Evolutionary conservation across 2,329 filamentous ascomycete species (phyloP).

Genomic region (Fusarium gaditjirri): DNA sequence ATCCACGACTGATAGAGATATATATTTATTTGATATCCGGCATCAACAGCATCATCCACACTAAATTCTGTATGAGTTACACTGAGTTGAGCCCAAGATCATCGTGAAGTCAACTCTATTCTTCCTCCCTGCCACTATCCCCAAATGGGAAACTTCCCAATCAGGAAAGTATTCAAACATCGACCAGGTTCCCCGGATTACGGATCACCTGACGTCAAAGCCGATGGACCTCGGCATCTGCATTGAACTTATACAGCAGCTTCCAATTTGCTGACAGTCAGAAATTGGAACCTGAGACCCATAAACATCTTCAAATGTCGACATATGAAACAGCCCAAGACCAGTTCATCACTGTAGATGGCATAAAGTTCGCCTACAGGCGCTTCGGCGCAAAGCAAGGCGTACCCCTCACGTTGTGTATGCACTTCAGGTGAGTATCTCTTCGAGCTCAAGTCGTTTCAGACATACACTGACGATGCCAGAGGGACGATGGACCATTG

Average conservation of each 20-base stretch:
- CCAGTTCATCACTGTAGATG: conserved; percentile 46
- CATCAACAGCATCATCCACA: neutral
- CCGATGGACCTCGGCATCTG: conserved; percentile 34
- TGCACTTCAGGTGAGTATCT: conserved; percentile 47
- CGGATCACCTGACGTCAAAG: conserved; percentile 17
- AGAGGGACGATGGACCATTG: conserved; percentile 54
- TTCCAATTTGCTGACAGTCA: neutral
- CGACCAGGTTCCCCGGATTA: conserved; percentile 20
- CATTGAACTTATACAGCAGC: neutral
- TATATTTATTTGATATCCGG: rapidly evolving
- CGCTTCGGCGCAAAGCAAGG: conserved; percentile 45
- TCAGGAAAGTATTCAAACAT: neutral
- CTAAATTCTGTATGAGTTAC: rapidly evolving
- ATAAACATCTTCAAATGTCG: conserved; percentile 37
- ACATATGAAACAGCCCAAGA: conserved; percentile 46
- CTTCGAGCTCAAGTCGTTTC: neutral
- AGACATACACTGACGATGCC: neutral
- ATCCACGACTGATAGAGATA: too few species aligned
- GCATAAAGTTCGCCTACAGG: conserved; percentile 48
- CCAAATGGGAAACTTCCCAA: neutral
- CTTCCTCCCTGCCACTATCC: neutral
- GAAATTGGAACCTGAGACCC: rapidly evolving
- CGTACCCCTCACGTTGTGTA: conserved; percentile 48
- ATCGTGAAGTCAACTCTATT: neutral
- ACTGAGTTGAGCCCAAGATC: neutral